Evolutionary conservation across 2,329 filamentous ascomycete genomes (phyloP).

Genomic region (Botryosphaeria dothidea): DNA sequence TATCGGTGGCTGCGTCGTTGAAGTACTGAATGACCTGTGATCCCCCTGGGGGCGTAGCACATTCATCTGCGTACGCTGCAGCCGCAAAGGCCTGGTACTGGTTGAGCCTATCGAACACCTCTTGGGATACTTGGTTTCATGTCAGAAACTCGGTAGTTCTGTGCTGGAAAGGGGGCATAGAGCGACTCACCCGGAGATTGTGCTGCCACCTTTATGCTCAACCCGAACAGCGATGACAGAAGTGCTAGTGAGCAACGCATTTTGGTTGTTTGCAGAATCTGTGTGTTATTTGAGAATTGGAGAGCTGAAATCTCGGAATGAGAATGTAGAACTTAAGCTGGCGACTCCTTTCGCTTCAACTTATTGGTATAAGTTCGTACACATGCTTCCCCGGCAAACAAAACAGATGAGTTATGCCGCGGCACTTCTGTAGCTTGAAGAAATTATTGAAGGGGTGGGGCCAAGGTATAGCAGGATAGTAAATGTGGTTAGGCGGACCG

Average conservation of each 20-base stretch:
- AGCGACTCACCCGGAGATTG: too few relatives aligned
- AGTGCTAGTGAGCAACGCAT: too few relatives aligned
- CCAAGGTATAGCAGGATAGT: neutral
- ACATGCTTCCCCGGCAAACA: neutral
- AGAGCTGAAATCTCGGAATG: too few relatives aligned
- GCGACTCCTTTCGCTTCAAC: neutral
- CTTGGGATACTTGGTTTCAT: neutral
- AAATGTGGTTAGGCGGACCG: neutral
- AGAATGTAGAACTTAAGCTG: too few relatives aligned
- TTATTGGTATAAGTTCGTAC: neutral
- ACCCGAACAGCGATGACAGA: neutral
- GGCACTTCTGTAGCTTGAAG: neutral
- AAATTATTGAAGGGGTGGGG: neutral
- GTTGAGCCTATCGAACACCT: neutral
- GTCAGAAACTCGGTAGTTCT: neutral
- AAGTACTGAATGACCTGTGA: constrained; percentile 2
- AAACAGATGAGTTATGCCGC: neutral
- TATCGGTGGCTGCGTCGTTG: neutral
- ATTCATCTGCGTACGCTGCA: neutral
- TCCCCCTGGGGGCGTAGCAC: neutral
- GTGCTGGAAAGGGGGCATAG: too few relatives aligned
- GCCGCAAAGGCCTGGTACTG: neutral
- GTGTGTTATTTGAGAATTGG: too few relatives aligned
- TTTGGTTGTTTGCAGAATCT: too few relatives aligned
- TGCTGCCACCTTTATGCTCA: too few relatives aligned